A percentile compares a stretch with the other conserved stretches of the same genome.
phyloP scores from a whole-genome alignment of 2,329 filamentous ascomycete species.

The Aciculosporium take region DNA sequence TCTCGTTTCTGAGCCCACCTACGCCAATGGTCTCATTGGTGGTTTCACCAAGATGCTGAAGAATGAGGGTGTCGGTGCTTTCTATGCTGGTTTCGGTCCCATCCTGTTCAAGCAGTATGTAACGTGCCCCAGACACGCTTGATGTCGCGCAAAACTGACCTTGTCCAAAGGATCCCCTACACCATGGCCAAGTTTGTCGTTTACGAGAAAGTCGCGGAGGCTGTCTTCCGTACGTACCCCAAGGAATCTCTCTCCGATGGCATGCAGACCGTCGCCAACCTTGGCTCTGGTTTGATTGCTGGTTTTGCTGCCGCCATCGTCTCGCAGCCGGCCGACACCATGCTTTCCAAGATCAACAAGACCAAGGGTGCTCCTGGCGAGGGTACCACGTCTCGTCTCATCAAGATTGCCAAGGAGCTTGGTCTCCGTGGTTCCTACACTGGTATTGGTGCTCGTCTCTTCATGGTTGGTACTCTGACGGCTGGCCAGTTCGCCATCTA shows the following conservation, averaged over 20 bases:
- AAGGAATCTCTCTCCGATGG: constrained; percentile 54
- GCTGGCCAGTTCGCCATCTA: constrained; percentile 85
- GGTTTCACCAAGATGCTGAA: constrained; percentile 74
- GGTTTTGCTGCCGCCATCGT: constrained; percentile 77
- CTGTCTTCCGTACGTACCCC: constrained; percentile 53
- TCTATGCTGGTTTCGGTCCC: constrained; percentile 84
- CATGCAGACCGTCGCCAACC: constrained; percentile 67
- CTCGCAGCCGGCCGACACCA: constrained; percentile 84
- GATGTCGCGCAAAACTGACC: background rate
- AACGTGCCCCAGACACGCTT: background rate
- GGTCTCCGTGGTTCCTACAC: constrained; percentile 63
- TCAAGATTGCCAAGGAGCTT: constrained; percentile 83
- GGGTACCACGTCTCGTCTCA: constrained; percentile 62
- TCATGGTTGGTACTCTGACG: constrained; percentile 56
- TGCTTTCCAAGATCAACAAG: constrained; percentile 96
- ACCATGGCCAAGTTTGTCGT: constrained; percentile 94
- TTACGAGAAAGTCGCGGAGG: constrained; percentile 75
- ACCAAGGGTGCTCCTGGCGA: constrained; percentile 77
- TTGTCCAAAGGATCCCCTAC: constrained; percentile 56
- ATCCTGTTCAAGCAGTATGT: constrained; percentile 50
- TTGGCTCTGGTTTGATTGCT: constrained; percentile 39
- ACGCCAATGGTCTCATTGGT: constrained; percentile 63
- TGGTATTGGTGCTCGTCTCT: constrained; percentile 61
- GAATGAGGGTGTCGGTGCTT: constrained; percentile 69
- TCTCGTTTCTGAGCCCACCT: constrained; percentile 77